Base-by-base conservation (phyloP, 1,139 yeast species). In the Taphrina deformans region DNA sequence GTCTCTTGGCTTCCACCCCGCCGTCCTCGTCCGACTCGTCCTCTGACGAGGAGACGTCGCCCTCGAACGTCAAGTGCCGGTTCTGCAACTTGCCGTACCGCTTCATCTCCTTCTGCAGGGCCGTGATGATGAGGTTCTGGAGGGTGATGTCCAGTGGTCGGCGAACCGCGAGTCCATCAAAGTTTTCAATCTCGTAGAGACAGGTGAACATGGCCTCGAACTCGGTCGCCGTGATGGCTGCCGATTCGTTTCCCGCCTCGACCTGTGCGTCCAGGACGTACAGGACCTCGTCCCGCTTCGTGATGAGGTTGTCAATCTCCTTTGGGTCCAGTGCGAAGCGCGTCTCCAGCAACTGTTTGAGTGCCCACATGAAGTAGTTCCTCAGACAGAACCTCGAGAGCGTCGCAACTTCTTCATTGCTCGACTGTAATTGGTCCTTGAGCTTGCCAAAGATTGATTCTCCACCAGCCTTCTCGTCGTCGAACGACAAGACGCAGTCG, bases 311-410 rank as follows among this genome's bases (percentile, higher is more conserved):
- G 18, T 29, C 53, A 16, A 52, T n/a, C 26, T 38, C 51, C 24
- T 14, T 29, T 21, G 46, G 21, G 31, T 52, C 46, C 41, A 35
- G 50, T 35, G 14, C 65, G 62, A 21, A 45, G 50, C 58, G 35
- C 14, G 55, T 51, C 50, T 66, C 58, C 9, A 60, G 60, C 12
- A 35, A 35, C 14, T 59, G 46, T 48, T 62, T 65, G 26, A 67
- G 45, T 29, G 52, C 60, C 70, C 70, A 69, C 64, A 69, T 46
- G 14, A 66, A 46, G 60, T 44, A 68, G 38, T 60, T 66, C 16
- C 69, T 63, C 46, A 68, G 50, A n/a, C 59, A 41, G 16, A 23
- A n/a, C 18, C 65, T 33, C 3, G 69, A 60, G 7, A 52, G 41
- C 27, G 27, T 6, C 7, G 40, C 55, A 26, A 38, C 31, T 2